Evolutionary conservation across 2,329 filamentous ascomycete species (phyloP).

Genomic region (Verticillium tricorpus): DNA sequence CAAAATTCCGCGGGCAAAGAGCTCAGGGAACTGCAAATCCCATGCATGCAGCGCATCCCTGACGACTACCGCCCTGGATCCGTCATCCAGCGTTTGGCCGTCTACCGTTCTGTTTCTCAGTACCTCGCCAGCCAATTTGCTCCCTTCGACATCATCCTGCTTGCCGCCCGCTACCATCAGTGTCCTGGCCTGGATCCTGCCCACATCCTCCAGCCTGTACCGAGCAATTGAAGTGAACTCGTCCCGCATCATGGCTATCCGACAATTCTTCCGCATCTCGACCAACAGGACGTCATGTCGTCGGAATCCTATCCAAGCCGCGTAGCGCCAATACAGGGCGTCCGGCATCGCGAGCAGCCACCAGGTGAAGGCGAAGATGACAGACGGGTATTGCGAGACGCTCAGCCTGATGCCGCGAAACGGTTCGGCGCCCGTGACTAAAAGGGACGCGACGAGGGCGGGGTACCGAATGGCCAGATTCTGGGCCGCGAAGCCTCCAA

Average conservation of each 20-base stretch:
- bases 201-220: constrained; percentile 20
- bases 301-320: constrained; percentile 20
- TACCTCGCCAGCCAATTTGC: constrained; percentile 21
- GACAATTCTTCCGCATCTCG: constrained; percentile 28
- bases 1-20: constrained; percentile 30
- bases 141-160: constrained; percentile 26
- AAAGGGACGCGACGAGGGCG: constrained; percentile 27
- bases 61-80: constrained; percentile 25
- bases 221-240: constrained; percentile 19
- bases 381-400: constrained; percentile 19
- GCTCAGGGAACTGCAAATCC: constrained; percentile 33
- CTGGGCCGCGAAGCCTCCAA: constrained; percentile 31
- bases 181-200: constrained; percentile 19
- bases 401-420: constrained; percentile 18
- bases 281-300: constrained; percentile 22
- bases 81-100: constrained; percentile 17
- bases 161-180: constrained; percentile 23
- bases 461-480: constrained; percentile 27
- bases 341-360: constrained; percentile 16
- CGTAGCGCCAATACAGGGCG: constrained; percentile 20
- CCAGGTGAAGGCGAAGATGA: constrained; percentile 17
- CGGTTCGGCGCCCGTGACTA: constrained; percentile 28
- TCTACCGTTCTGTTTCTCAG: constrained; percentile 11
- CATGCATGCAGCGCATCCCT: constrained; percentile 32
- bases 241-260: constrained; percentile 18